These are phyloP conservation scores for Talaromyces sp. DNA, from an alignment of 2,329 filamentous ascomycete species.

Conservation along the genomic window DNA sequence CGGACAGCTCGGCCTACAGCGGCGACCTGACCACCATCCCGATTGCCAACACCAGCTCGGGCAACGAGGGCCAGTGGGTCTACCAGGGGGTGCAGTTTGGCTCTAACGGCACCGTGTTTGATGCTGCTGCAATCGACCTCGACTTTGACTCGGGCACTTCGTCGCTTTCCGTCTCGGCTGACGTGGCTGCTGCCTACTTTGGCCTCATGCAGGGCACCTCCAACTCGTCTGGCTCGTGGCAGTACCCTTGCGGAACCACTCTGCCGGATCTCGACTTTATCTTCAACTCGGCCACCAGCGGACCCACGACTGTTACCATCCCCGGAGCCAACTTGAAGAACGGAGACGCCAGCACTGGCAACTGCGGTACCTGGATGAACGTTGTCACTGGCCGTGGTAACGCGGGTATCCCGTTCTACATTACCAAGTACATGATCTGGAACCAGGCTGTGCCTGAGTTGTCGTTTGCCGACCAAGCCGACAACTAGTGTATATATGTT, in stretches of 20 bases:
- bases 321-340: background rate
- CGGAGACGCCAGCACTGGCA: background rate
- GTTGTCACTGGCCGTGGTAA: background rate
- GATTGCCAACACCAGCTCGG: background rate
- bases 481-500: background rate
- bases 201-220: background rate
- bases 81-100: background rate
- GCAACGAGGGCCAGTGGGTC: background rate
- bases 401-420: background rate
- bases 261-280: background rate
- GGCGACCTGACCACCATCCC: background rate
- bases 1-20: background rate
- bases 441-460: background rate
- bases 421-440: background rate
- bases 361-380: background rate
- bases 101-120: background rate
- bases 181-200: background rate
- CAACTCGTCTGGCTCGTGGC: background rate
- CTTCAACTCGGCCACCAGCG: background rate
- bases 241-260: background rate
- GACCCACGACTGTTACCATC: background rate
- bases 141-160: background rate
- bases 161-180: background rate
- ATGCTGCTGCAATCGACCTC: background rate
- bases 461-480: background rate